Conservation (phyloP, 768 basidiomycete species). For the Serendipita sp. region DNA sequence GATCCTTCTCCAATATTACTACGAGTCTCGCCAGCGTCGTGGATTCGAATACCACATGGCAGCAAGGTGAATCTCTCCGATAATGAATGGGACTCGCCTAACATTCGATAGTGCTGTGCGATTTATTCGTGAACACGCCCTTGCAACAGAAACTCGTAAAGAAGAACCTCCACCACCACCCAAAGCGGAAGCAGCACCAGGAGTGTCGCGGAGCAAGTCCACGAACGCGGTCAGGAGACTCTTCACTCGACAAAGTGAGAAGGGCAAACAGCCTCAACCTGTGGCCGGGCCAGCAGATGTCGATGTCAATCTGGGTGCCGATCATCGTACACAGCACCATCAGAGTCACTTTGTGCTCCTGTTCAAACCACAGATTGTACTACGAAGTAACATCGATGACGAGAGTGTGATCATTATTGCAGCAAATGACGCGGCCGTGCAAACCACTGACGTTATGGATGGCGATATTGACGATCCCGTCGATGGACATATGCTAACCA, state of each 20-base stretch:
- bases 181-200: neutral
- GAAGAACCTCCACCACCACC: neutral
- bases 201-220: conserved; percentile 1
- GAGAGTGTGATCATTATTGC: conserved; percentile 57
- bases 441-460: conserved; percentile 71
- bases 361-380: conserved; percentile 77
- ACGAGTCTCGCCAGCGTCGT: conserved; percentile 56
- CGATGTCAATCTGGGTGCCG: conserved; percentile 1
- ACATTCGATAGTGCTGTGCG: conserved; percentile 47
- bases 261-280: neutral
- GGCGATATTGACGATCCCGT: conserved; percentile 67
- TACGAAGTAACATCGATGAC: conserved; percentile 41
- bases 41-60: conserved; percentile 84
- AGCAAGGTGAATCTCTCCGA: conserved; percentile 39
- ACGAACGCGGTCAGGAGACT: neutral
- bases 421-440: conserved; percentile 64
- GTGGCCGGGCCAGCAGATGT: neutral
- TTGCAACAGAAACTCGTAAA: conserved; percentile 6
- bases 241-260: neutral
- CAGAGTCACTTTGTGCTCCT: conserved; percentile 75
- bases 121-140: conserved; percentile 74
- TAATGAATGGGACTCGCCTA: conserved; percentile 7
- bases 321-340: conserved; percentile 11
- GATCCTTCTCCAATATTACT: conserved; percentile 81
- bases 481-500: conserved; percentile 70